phyloP scores from a whole-genome alignment of 805 yeast species.

The Metschnikowia cerradonensis region DNA sequence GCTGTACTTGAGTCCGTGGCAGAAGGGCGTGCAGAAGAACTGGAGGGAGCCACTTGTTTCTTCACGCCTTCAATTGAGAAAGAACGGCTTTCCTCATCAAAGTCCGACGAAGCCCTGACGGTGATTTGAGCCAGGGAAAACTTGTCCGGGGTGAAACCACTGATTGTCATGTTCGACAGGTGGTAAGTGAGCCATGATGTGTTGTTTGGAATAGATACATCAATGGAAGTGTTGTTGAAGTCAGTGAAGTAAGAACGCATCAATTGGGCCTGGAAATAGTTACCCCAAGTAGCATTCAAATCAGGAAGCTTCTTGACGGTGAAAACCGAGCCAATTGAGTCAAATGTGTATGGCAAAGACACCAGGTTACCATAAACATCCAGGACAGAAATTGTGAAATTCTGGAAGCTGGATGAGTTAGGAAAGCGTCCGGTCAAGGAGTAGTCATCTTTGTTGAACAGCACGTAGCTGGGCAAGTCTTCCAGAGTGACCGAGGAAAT shows the following conservation, averaged over 20 bases:
- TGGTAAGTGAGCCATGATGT: conserved; percentile 66
- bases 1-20: conserved; percentile 21
- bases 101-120: conserved; percentile 28
- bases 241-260: conserved; percentile 55
- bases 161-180: conserved; percentile 56
- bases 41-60: conserved; percentile 14
- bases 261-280: conserved; percentile 55
- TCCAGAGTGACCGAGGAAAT: conserved; percentile 48
- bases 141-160: conserved; percentile 54
- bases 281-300: conserved; percentile 65
- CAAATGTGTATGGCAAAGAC: conserved; percentile 53
- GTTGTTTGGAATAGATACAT: conserved; percentile 36
- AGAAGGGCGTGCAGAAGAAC: conserved; percentile 27
- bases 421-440: conserved; percentile 59
- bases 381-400: conserved; percentile 52
- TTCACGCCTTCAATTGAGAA: conserved; percentile 53
- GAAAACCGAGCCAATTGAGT: conserved; percentile 53
- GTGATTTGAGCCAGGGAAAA: conserved; percentile 23
- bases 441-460: conserved; percentile 35
- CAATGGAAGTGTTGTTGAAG: conserved; percentile 44
- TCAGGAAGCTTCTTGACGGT: conserved; percentile 49
- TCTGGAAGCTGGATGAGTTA: conserved; percentile 31
- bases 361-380: conserved; percentile 63
- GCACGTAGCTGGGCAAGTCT: conserved; percentile 60
- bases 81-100: conserved; percentile 28